Conservation (phyloP, 2,329 filamentous ascomycete genomes). For the Herpotrichia juniperi region DNA sequence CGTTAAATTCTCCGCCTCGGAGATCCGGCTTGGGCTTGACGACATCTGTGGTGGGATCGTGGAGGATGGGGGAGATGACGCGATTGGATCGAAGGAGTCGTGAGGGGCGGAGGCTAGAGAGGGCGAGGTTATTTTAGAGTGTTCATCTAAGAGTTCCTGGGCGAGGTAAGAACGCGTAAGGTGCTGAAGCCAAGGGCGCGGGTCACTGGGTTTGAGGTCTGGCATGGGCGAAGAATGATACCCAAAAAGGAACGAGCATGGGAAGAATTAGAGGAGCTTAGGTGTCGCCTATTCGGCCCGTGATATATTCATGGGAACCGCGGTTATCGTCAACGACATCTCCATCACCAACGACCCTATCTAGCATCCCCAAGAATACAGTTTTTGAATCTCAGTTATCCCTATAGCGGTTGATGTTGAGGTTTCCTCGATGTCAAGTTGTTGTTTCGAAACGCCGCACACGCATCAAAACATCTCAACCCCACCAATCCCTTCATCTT, state of each 20-base stretch:
- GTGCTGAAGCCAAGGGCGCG: constrained; percentile 2
- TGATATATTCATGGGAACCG: too few species aligned
- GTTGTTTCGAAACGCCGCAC: neutral
- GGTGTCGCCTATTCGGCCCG: too few species aligned
- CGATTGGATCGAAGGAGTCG: neutral
- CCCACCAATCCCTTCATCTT: neutral
- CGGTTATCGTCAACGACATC: too few species aligned
- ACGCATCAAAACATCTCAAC: neutral
- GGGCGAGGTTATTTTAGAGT: neutral
- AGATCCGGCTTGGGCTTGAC: neutral
- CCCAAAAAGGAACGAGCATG: too few species aligned
- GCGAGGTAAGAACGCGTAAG: neutral
- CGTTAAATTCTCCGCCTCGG: constrained; percentile 3
- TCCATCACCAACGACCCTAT: too few species aligned
- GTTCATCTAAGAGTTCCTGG: constrained; percentile 1
- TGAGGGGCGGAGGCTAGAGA: neutral
- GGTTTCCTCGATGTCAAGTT: too few species aligned
- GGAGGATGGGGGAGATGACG: neutral
- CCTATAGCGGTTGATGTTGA: too few species aligned
- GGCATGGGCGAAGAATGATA: too few species aligned
- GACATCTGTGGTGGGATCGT: neutral
- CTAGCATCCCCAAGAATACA: too few species aligned
- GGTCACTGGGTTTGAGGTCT: too few species aligned
- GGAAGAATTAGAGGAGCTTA: too few species aligned
- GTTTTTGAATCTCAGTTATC: too few species aligned